Conservation (phyloP, 2,329 filamentous ascomycete species). For the Colletotrichum caudatum region DNA sequence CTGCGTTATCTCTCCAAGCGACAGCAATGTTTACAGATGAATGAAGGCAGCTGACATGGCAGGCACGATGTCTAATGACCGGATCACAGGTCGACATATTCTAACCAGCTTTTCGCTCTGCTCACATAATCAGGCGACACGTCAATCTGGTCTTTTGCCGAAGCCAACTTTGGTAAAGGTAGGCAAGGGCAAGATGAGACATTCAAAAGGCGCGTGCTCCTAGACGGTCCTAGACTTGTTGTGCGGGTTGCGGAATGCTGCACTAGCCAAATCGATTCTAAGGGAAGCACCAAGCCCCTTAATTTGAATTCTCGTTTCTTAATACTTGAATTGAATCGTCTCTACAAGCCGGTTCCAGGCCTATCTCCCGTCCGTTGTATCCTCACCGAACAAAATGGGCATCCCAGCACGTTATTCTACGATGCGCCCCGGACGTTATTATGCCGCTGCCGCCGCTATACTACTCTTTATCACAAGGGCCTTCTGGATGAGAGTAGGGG, state of each 20-base stretch:
- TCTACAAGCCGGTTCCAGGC: neutral
- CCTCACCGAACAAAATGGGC: neutral
- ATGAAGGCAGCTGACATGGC: too few species aligned
- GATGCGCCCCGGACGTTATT: neutral
- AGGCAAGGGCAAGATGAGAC: neutral
- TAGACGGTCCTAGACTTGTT: neutral
- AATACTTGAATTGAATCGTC: neutral
- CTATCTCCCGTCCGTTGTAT: neutral
- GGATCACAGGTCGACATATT: too few species aligned
- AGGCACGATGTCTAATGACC: too few species aligned
- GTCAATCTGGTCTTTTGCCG: too few species aligned
- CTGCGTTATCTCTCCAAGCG: too few species aligned
- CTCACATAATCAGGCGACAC: too few species aligned
- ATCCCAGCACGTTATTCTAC: neutral
- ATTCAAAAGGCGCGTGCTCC: neutral
- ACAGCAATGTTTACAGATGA: too few species aligned
- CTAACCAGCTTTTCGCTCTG: too few species aligned
- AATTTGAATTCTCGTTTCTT: neutral
- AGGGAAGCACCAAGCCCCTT: neutral
- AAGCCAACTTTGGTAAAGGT: too few species aligned
- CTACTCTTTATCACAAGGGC: neutral
- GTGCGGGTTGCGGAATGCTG: neutral
- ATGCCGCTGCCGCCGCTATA: neutral
- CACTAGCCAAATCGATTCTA: neutral
- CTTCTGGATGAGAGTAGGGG: too few species aligned